Evolutionary conservation across 2,329 filamentous ascomycete genomes (phyloP), one percentile per base, ranked within the genome.

Genomic region (Beauveria sp.): DNA sequence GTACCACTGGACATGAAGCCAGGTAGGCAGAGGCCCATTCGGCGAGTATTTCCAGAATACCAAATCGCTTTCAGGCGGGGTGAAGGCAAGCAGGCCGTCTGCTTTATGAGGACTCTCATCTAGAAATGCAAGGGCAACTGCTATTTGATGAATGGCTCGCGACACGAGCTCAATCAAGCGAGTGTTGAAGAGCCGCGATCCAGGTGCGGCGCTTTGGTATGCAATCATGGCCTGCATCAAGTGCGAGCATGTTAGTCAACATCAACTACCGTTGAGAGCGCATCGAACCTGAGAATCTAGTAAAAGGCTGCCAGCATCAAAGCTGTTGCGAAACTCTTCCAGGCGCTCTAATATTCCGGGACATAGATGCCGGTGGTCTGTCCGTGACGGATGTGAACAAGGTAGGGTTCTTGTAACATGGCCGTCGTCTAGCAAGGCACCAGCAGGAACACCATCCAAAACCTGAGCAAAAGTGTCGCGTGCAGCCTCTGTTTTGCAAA

Each of bases 161-260:
- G 69, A 71, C 5, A 69, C 61, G 2, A 75, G 45, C 55, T 76
- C 73, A 8, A 75, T 68, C 6, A 75, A 65, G 1, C 68, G 63
- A 20, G 66, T 67, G 0, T 70, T 63, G 52, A 73, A 75, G 0
- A 64, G 58, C 14, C 63, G 52, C 7, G 71, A 72, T 3, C 64
- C 67, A 1, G 52, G 65, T 1, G 65, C 50, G 0, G 70, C 66
- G 10, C 67, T 64, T 22, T 34, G 31, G 31, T 34, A 34, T 34
- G 31, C 31, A 34, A 34, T 66, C 3, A 74, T 22, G 22, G 69
- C 62, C 71, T 72, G 20, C 5, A 14, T 43, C 0, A 26, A 24
- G 38, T 26, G 22, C 31, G 7, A 55, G 38, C 18, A 1, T 2
- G 34, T 7, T 22, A 24, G 54, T 1, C 42, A 22, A 0, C 24